Conservation (phyloP, 2,329 filamentous ascomycete genomes). For the Alternaria consortialis region DNA sequence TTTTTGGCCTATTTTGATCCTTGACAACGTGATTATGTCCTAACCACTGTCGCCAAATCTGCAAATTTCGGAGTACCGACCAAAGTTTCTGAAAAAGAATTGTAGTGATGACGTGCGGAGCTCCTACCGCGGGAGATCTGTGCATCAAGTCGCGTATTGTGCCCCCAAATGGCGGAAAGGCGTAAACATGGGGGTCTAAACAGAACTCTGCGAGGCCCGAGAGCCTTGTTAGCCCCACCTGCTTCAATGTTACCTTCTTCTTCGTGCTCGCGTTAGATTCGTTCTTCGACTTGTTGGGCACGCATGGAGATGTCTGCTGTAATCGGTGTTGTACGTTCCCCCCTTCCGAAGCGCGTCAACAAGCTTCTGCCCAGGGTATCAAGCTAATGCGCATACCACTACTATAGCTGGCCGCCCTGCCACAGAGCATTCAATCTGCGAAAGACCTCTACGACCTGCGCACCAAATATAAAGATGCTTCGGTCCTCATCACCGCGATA, state of each 20-base stretch:
- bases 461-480: slow-evolving; percentile 42
- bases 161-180: background rate
- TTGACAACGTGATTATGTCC: background rate
- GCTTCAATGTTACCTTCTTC: background rate
- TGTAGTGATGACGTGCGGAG: background rate
- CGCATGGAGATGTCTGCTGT: slow-evolving; percentile 17
- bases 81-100: background rate
- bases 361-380: slow-evolving; percentile 1
- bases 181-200: background rate
- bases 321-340: slow-evolving; percentile 16
- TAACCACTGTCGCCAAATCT: no score
- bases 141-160: slow-evolving; percentile 4
- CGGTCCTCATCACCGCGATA: slow-evolving; percentile 42
- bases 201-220: background rate
- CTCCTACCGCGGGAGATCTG: slow-evolving; percentile 14
- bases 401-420: slow-evolving; percentile 32
- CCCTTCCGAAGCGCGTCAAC: background rate
- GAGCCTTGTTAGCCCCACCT: background rate
- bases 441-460: slow-evolving; percentile 44
- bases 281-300: background rate
- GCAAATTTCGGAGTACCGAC: no score
- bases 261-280: background rate
- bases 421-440: slow-evolving; percentile 40
- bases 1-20: background rate
- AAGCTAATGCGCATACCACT: slow-evolving; percentile 11